Conservation (phyloP, 2,329 filamentous ascomycete genomes). For the Ascosphaera pollenicola region DNA sequence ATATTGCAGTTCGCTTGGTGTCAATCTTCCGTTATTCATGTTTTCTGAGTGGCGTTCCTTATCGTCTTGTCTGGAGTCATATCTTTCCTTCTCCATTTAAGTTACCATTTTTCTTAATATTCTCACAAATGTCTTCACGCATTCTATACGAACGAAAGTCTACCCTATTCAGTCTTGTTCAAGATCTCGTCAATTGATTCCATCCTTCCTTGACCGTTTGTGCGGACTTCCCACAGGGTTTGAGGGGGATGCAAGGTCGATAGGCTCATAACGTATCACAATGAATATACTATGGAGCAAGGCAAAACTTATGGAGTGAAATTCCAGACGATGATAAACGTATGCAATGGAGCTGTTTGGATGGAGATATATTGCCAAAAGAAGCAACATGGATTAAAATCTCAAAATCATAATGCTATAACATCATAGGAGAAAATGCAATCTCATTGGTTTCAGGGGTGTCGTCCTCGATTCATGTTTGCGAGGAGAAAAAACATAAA, state of each 20-base stretch:
- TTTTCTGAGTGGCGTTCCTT: slow-evolving; percentile 1
- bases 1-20: slow-evolving; percentile 1
- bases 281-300: background rate
- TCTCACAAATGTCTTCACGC: too few species aligned
- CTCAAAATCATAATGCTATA: background rate
- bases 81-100: background rate
- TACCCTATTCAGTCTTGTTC: too few species aligned
- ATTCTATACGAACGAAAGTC: too few species aligned
- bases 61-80: background rate
- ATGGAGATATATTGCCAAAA: too few species aligned
- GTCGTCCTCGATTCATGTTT: too few species aligned
- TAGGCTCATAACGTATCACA: too few species aligned
- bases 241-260: background rate
- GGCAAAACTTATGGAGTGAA: background rate
- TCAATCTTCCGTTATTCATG: slow-evolving; percentile 3
- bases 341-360: too few species aligned
- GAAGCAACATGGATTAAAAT: too few species aligned
- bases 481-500: too few species aligned
- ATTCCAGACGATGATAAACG: too few species aligned
- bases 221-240: background rate
- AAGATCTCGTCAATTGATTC: too few species aligned
- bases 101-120: background rate
- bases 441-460: background rate
- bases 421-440: background rate
- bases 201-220: too few species aligned